Percentiles rank a stretch among this genome's conserved stretches.
Conservation (phyloP, 1,139 yeast species). For the Kodamaea plutei region DNA sequence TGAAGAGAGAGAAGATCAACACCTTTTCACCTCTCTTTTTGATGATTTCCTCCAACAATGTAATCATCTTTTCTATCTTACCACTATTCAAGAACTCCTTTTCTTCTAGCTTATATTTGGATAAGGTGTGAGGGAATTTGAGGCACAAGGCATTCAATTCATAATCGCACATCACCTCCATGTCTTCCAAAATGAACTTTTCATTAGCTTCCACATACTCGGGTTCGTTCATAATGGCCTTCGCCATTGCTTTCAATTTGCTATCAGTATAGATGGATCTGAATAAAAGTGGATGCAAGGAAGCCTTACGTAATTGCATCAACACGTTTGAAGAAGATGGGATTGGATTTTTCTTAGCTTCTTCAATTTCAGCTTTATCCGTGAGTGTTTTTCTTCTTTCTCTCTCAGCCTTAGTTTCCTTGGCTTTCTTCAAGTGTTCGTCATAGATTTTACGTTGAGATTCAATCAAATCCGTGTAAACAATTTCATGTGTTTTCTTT, state of each 20-base stretch:
- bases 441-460: constrained; percentile 61
- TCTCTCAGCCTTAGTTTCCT: constrained; percentile 45
- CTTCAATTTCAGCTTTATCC: constrained; percentile 33
- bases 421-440: constrained; percentile 47
- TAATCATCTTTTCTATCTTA: constrained; percentile 56
- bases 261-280: constrained; percentile 56
- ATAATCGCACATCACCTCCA: constrained; percentile 93
- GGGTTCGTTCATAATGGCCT: constrained; percentile 74
- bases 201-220: constrained; percentile 72
- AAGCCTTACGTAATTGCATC: constrained; percentile 71
- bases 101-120: constrained; percentile 50
- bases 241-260: constrained; percentile 62
- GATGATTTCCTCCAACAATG: constrained; percentile 58
- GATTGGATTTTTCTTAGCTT: constrained; percentile 31
- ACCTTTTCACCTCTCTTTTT: constrained; percentile 60
- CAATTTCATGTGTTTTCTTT: constrained; percentile 59
- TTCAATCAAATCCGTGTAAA: constrained; percentile 58
- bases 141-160: constrained; percentile 76
- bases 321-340: constrained; percentile 51
- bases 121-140: constrained; percentile 64
- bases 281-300: constrained; percentile 71
- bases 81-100: constrained; percentile 72
- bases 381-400: constrained; percentile 43
- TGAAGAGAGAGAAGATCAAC: constrained; percentile 83
- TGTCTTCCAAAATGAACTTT: constrained; percentile 79